Percentiles rank a stretch among this genome's conserved stretches.
phyloP scores from a whole-genome alignment of 306 rosid species.

The Quercus glauca region DNA sequence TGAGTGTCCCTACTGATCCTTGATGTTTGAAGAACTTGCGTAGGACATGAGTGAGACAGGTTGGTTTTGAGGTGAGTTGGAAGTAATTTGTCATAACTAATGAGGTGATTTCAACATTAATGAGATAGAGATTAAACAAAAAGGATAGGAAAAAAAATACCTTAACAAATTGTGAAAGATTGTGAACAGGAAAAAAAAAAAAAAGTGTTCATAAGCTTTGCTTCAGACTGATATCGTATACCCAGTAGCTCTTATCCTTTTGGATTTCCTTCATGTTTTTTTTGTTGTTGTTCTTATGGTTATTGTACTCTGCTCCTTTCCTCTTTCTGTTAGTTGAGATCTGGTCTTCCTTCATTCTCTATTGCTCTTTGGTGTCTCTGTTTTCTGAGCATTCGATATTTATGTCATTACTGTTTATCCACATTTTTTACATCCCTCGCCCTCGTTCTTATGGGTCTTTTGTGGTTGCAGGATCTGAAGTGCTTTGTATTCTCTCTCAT shows the following conservation, averaged over 20 bases:
- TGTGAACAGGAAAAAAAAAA: no score
- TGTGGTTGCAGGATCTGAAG: conserved; percentile 77
- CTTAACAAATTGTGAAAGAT: no score
- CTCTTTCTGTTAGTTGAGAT: not conserved
- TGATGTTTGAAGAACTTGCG: no score
- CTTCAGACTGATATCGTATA: no score
- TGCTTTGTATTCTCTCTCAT: conserved; percentile 95
- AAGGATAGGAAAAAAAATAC: no score
- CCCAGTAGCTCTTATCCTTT: not conserved
- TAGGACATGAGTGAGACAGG: no score
- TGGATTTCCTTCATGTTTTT: not conserved
- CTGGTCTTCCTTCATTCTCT: not conserved
- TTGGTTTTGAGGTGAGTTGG: no score
- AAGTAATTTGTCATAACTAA: no score
- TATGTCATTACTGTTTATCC: not conserved
- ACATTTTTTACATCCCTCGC: not conserved
- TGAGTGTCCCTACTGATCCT: fast-evolving
- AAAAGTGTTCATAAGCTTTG: no score
- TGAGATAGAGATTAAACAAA: no score
- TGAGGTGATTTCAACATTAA: no score
- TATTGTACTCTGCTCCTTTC: not conserved
- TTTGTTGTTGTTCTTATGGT: not conserved
- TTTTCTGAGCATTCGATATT: not conserved
- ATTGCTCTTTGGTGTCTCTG: not conserved
- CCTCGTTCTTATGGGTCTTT: conserved; percentile 15